Base-by-base conservation (phyloP, 2,329 filamentous ascomycete genomes). In the Xylaria sp. region DNA sequence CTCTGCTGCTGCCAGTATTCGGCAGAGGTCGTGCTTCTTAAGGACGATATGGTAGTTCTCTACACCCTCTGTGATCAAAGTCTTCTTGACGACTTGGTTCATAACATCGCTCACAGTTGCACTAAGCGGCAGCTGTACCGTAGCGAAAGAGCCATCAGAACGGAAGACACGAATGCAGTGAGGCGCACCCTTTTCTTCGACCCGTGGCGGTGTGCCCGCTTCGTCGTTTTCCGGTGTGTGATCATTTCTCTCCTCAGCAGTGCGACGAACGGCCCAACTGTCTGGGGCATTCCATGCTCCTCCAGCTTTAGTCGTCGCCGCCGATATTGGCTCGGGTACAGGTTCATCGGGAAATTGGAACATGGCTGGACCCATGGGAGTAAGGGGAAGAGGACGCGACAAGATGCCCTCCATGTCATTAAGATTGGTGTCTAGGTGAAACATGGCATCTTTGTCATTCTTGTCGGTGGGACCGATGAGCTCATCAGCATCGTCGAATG, bases 121-220 rank as follows among this genome's bases (percentile, higher is more conserved):
- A 72, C 94, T 92, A 55, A 98, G 80, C 2, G 89, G 83, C 76
- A 94, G 89, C 31, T 93, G 94, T 52, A 99, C 84, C 0, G 95
- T 97, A 6, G 93, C 92, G 79, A 98, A 99, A 0, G 95, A 97
- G 25, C 91, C 92, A 75, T 99, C 94, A 8, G 91, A 90, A 63
- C 94, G 89, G 80, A 99, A 99, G 38, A 99, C 92, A 35, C 95
- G 92, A 73, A 99, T 95, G 75, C 94, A 98, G 76, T 94, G 97
- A 33, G 90, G 88, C 15, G 85, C 83, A 31, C 86, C 83, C 72
- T 92, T 91, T 74, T 94, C 90, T 58, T 94, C 91, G 2, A 89
- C 85, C 52, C 87, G 86, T 6, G 87, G 83, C n/a, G 87, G 84
- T 53, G 86, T 85, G 49, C 87, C 88, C 28, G 84, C 80, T 57